Base-by-base conservation (phyloP, 208 protist species). In the Wallacemonas rigidus region DNA sequence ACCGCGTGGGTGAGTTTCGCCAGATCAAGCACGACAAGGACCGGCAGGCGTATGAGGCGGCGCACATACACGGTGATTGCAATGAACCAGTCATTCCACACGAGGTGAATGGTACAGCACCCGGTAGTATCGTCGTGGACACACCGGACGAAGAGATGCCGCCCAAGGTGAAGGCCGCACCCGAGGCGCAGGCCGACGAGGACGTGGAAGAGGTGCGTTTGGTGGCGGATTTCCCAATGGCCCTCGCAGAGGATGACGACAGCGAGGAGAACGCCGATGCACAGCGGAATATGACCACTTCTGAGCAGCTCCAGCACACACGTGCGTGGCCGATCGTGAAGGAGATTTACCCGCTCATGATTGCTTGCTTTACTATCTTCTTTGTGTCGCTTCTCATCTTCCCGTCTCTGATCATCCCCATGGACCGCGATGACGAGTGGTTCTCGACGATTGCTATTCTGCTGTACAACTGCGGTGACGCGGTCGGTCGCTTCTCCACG, bases 381-480 rank as follows among this genome's bases (percentile, higher is more conserved):
- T 90, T 94, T 56, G 68, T 96, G 0, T 85, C 91, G 15, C 73
- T 96, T 14, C 61, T 88, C 44, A 88, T 96, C 41, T 87, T 96
- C 68, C 91, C 91, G 2, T 90, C 82, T 39, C 71, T 94, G 69
- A 73, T 88, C 17, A 82, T 92, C 35, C 81, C 82, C 35, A 87
- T 96, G 17, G 83, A 90, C 61, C 86, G 86, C 64, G 45, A 35
- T 0, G 67, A 82, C 73, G 81, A 83, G 41, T 96, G 91, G 91
- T 96, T 93, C 72, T 73, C 80, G 26, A 93, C 90, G 15, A 89
- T 93, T 44, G 82, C 88, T 2, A 88, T 95, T 79, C 79, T 95
- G 12, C 26, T 86, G 48, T 95, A 92, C 85, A 96, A 96, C 87
- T 87, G 74, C 69, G 83, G 85, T 67, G 89, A 96, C 57, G 88